phyloP scores from a whole-genome alignment of 2,329 filamentous ascomycete genomes.

The Ophiostoma himal-ulmi region DNA sequence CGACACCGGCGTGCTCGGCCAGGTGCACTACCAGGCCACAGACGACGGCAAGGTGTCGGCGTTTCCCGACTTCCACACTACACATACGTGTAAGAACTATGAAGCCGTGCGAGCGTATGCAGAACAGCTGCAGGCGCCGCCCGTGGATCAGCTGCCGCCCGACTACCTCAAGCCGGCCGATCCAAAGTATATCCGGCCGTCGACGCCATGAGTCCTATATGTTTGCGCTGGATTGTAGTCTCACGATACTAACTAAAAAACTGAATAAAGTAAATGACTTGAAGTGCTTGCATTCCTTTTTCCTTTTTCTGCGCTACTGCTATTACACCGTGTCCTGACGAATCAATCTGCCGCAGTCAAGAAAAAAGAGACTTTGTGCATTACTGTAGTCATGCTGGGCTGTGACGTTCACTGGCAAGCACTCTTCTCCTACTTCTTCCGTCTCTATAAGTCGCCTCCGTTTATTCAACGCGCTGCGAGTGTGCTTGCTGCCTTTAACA shows the following conservation, averaged over 20 bases:
- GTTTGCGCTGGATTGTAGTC: not conserved
- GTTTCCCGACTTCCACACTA: conserved; percentile 58
- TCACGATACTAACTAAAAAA: too few species aligned
- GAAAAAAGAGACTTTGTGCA: not conserved
- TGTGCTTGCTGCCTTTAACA: not conserved
- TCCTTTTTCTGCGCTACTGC: too few species aligned
- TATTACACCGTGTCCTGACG: too few species aligned
- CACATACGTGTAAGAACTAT: conserved; percentile 46
- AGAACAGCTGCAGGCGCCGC: conserved; percentile 42
- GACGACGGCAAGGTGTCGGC: conserved; percentile 33
- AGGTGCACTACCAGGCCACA: conserved; percentile 50
- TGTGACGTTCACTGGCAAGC: too few species aligned
- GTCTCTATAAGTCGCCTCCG: too few species aligned
- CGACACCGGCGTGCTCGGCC: conserved; percentile 55
- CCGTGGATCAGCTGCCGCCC: conserved; percentile 16
- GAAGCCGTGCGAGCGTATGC: conserved; percentile 42
- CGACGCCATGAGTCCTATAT: not conserved
- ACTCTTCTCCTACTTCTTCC: too few species aligned
- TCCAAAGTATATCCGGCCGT: not conserved
- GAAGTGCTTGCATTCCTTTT: too few species aligned
- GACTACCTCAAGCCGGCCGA: conserved; percentile 17
- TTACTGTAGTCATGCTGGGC: not conserved
- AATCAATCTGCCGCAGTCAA: not conserved
- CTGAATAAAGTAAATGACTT: too few species aligned
- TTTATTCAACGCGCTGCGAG: too few species aligned